A percentile compares a stretch with the other conserved stretches of the same genome.
Evolutionary conservation across 768 basidiomycete genomes (phyloP).

Genomic region (Tulasnella sp.): DNA sequence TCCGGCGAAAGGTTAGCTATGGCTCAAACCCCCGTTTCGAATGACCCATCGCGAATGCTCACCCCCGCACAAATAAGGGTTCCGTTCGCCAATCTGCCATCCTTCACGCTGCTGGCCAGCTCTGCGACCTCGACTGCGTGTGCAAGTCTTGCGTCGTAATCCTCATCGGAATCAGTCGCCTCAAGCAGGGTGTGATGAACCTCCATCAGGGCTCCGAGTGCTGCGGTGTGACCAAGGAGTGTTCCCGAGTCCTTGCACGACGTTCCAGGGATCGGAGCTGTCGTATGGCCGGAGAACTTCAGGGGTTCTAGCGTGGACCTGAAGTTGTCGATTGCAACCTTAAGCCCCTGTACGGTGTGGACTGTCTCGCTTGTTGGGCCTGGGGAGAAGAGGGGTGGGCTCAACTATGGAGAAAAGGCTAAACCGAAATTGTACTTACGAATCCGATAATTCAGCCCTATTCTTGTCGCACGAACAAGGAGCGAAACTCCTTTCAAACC

Average conservation of each 20-base stretch:
- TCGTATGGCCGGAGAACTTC: background rate
- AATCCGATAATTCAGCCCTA: background rate
- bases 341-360: background rate
- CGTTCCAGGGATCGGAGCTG: background rate
- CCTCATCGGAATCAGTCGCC: background rate
- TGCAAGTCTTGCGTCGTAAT: background rate
- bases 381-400: background rate
- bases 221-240: background rate
- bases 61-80: background rate
- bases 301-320: background rate
- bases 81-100: background rate
- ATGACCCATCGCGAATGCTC: background rate
- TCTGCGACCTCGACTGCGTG: background rate
- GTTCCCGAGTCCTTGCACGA: background rate
- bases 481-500: background rate
- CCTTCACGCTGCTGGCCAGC: background rate
- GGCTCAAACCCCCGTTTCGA: background rate
- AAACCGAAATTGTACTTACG: background rate
- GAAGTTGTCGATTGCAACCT: background rate
- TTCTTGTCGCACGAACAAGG: background rate
- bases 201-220: background rate
- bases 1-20: background rate
- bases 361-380: background rate
- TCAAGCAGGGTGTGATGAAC: background rate
- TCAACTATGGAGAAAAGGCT: background rate